A percentile compares a stretch with the other conserved stretches of the same genome.
phyloP scores from a whole-genome alignment of 2,329 filamentous ascomycete species.

The Aureobasidium sp. region DNA sequence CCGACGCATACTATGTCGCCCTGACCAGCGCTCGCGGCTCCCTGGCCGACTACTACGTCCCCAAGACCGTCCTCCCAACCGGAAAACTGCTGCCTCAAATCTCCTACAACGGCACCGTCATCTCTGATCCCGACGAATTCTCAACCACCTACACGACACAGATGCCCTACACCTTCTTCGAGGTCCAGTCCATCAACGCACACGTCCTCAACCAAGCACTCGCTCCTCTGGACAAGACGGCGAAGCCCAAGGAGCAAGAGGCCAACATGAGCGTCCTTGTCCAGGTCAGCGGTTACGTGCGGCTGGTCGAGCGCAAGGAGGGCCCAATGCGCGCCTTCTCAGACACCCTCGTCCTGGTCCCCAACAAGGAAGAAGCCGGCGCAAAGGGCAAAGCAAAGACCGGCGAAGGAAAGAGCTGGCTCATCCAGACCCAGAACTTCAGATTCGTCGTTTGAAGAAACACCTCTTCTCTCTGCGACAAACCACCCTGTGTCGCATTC shows the following conservation, averaged over 20 bases:
- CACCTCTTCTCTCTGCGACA: background rate
- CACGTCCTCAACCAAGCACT: constrained; percentile 62
- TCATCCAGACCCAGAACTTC: constrained; percentile 37
- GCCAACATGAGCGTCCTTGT: constrained; percentile 64
- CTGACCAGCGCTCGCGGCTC: constrained; percentile 52
- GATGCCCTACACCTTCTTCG: constrained; percentile 57
- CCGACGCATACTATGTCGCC: constrained; percentile 67
- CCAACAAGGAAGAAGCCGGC: constrained; percentile 35
- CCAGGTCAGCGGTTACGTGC: constrained; percentile 64
- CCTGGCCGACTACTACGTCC: constrained; percentile 64
- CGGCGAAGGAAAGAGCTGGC: constrained; percentile 29
- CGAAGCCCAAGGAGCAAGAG: constrained; percentile 32
- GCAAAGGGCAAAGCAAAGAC: constrained; percentile 24
- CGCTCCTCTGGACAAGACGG: constrained; percentile 43
- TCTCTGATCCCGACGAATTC: constrained; percentile 56
- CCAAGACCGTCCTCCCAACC: constrained; percentile 46
- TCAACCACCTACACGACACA: constrained; percentile 61
- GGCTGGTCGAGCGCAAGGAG: constrained; percentile 53
- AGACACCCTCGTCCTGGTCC: constrained; percentile 73
- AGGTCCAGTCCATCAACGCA: constrained; percentile 66
- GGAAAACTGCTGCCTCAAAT: constrained; percentile 55
- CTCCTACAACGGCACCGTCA: constrained; percentile 66
- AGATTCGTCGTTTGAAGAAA: constrained; percentile 32
- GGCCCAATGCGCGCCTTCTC: constrained; percentile 62
- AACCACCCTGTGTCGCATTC: background rate